Evolutionary conservation across 495 filamentous ascomycete genomes (phyloP).

Genomic region (Astrocystis sublimbata): DNA sequence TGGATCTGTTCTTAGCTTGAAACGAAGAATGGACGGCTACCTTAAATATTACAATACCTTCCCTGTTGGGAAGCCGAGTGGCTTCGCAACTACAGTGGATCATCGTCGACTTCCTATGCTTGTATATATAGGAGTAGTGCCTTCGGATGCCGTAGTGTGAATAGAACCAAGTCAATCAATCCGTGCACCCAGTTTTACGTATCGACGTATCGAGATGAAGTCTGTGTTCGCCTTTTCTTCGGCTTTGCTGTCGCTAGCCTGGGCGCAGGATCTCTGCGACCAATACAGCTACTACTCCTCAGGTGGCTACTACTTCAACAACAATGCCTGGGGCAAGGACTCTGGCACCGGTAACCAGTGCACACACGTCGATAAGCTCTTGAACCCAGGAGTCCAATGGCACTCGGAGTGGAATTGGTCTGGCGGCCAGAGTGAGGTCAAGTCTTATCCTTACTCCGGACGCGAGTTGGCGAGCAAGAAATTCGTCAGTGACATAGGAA

Average conservation of each 20-base stretch:
- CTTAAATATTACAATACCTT: too few relatives aligned
- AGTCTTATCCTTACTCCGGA: constrained; percentile 60
- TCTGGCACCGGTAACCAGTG: constrained; percentile 58
- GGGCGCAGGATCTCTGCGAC: constrained; percentile 36
- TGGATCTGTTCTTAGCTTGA: constrained; percentile 8
- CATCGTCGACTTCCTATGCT: not conserved
- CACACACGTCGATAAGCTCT: constrained; percentile 52
- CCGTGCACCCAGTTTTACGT: not conserved
- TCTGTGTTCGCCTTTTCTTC: constrained; percentile 1
- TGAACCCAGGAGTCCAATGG: constrained; percentile 53
- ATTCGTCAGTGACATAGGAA: constrained; percentile 47
- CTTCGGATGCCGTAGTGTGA: not conserved
- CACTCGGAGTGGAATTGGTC: constrained; percentile 60
- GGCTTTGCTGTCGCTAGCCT: constrained; percentile 7
- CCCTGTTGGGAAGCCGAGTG: constrained; percentile 4
- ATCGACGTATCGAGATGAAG: constrained; percentile 16
- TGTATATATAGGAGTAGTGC: not conserved
- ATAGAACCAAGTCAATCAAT: not conserved
- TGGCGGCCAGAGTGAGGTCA: constrained; percentile 53
- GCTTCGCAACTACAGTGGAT: not conserved
- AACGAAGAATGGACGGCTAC: not conserved
- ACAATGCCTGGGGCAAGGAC: constrained; percentile 55
- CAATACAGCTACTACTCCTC: constrained; percentile 40
- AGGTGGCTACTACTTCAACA: constrained; percentile 46
- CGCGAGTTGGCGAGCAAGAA: constrained; percentile 46